Evolutionary conservation across 208 protist species (phyloP).

Genomic region (Wallacemonas sp.): DNA sequence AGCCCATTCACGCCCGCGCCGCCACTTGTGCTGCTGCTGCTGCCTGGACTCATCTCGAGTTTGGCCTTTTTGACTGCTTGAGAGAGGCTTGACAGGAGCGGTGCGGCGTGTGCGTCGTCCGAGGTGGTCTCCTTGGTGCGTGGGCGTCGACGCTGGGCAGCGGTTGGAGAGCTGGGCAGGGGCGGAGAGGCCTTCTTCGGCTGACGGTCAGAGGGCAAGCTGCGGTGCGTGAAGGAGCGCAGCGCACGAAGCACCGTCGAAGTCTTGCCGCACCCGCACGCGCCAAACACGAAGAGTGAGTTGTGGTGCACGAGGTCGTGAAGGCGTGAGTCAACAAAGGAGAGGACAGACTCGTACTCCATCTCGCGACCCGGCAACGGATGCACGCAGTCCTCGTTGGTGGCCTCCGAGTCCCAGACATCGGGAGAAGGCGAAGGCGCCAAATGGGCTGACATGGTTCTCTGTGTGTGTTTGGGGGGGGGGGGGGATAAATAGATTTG

Average conservation of each 20-base stretch:
- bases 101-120: slow-evolving; percentile 4
- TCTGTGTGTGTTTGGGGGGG: no score
- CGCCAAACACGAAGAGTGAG: slow-evolving; percentile 83
- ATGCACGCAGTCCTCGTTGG: slow-evolving; percentile 1
- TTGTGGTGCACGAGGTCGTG: slow-evolving; percentile 21
- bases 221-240: slow-evolving; percentile 46
- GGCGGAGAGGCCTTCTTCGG: not conserved
- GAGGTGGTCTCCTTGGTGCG: no score
- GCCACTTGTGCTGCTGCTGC: not conserved
- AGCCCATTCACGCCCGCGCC: no score
- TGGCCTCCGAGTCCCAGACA: not conserved
- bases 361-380: slow-evolving; percentile 42
- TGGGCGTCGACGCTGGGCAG: no score
- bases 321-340: slow-evolving; percentile 51
- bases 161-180: no score
- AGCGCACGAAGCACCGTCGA: slow-evolving; percentile 73
- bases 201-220: slow-evolving; percentile 60
- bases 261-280: slow-evolving; percentile 84
- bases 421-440: not conserved
- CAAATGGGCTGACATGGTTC: no score
- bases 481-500: no score
- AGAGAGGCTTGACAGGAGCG: slow-evolving; percentile 9
- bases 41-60: not conserved
- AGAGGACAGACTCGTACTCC: slow-evolving; percentile 59
- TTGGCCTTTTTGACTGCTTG: slow-evolving; percentile 7